A percentile compares a stretch with the other conserved stretches of the same genome.
Conservation (phyloP, 2,329 filamentous ascomycete species). For the Exophiala aquamarina region DNA sequence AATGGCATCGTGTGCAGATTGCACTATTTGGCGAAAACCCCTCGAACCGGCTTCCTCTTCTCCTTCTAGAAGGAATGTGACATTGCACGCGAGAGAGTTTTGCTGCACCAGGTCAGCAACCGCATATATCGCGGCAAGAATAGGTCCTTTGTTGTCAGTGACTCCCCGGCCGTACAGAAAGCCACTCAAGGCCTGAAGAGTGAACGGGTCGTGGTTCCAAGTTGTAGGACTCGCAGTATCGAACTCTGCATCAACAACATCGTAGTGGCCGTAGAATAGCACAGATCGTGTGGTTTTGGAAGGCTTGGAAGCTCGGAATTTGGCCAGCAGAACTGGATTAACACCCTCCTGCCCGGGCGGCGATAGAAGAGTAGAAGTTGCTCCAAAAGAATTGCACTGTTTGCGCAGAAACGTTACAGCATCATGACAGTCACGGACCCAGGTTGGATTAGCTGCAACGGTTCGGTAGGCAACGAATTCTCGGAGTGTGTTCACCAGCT, state of each 20-base stretch:
- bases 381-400: constrained; percentile 89
- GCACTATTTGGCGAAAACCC: constrained; percentile 82
- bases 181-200: constrained; percentile 83
- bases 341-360: constrained; percentile 64
- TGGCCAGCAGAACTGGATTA: constrained; percentile 91
- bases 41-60: constrained; percentile 94
- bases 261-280: constrained; percentile 97
- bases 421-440: constrained; percentile 86
- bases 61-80: constrained; percentile 92
- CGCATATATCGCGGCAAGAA: constrained; percentile 89
- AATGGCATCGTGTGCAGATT: constrained; percentile 77
- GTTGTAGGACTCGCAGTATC: constrained; percentile 38
- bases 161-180: constrained; percentile 95
- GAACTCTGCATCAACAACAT: constrained; percentile 82
- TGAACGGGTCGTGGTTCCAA: constrained; percentile 86
- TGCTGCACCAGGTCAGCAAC: constrained; percentile 84
- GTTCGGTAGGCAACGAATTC: constrained; percentile 92
- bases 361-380: constrained; percentile 84
- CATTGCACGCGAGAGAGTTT: constrained; percentile 80
- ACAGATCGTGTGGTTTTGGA: constrained; percentile 66
- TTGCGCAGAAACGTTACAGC: constrained; percentile 88
- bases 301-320: constrained; percentile 61
- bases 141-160: constrained; percentile 95
- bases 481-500: constrained; percentile 67
- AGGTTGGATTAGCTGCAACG: constrained; percentile 81